Conservation (phyloP, 768 basidiomycete genomes). For the Agaricus blazei region DNA sequence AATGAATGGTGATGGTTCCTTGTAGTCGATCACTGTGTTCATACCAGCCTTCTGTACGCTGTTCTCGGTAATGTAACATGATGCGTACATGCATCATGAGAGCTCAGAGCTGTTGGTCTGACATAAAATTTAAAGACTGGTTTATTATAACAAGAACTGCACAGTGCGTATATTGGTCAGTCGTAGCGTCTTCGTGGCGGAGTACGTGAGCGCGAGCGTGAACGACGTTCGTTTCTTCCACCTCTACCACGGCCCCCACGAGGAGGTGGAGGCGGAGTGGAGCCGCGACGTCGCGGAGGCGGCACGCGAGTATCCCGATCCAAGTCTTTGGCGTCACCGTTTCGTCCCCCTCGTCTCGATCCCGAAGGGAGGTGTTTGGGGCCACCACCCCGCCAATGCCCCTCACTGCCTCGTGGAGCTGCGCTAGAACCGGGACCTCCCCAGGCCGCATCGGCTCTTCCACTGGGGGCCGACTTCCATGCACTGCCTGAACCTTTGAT, state of each 20-base stretch:
- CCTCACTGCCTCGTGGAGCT: slow-evolving; percentile 41
- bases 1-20: too few species aligned
- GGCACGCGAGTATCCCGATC: slow-evolving; percentile 38
- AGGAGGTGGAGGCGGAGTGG: slow-evolving; percentile 42
- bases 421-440: slow-evolving; percentile 28
- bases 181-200: slow-evolving; percentile 6
- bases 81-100: too few species aligned
- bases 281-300: slow-evolving; percentile 37
- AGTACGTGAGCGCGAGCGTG: slow-evolving; percentile 34
- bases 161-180: neutral
- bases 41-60: too few species aligned
- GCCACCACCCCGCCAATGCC: slow-evolving; percentile 67
- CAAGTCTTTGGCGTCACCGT: slow-evolving; percentile 20
- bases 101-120: too few species aligned
- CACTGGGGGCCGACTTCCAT: slow-evolving; percentile 14
- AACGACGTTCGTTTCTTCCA: slow-evolving; percentile 32
- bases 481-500: slow-evolving; percentile 45
- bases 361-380: slow-evolving; percentile 46
- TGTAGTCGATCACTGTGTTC: too few species aligned
- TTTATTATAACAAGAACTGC: neutral
- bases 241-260: slow-evolving; percentile 32
- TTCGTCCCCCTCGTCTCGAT: slow-evolving; percentile 40
- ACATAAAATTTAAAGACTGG: too few species aligned
- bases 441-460: slow-evolving; percentile 16
- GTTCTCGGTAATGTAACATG: too few species aligned